These are phyloP conservation scores for Mycena polygramma DNA, from an alignment of 768 basidiomycete genomes.

Conservation along the genomic window DNA sequence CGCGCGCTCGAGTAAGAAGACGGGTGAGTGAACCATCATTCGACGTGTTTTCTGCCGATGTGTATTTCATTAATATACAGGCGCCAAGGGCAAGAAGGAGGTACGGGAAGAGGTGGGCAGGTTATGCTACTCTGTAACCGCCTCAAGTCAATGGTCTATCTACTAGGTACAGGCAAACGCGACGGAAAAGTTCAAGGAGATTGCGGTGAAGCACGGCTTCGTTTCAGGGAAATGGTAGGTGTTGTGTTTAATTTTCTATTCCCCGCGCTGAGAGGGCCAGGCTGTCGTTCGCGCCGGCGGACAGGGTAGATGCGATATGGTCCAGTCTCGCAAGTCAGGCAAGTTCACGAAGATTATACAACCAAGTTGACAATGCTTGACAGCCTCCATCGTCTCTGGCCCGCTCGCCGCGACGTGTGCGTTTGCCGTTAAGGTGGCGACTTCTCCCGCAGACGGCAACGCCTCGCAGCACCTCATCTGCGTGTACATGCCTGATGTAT, in stretches of 20 bases:
- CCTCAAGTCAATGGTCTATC: not conserved
- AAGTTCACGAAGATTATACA: not conserved
- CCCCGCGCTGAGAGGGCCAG: slow-evolving; percentile 49
- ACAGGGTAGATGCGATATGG: slow-evolving; percentile 78
- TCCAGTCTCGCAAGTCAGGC: slow-evolving; percentile 68
- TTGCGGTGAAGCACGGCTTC: slow-evolving; percentile 67
- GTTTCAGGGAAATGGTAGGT: slow-evolving; percentile 79
- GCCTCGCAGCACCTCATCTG: slow-evolving; percentile 74
- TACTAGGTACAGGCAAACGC: slow-evolving; percentile 72
- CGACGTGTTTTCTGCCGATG: not conserved
- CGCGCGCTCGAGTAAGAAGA: slow-evolving; percentile 76
- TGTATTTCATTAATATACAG: slow-evolving; percentile 39
- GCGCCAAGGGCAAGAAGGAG: slow-evolving; percentile 81
- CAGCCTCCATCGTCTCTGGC: slow-evolving; percentile 76
- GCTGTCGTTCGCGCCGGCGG: slow-evolving; percentile 74
- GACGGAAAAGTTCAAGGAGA: slow-evolving; percentile 67
- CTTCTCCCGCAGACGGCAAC: slow-evolving; percentile 62
- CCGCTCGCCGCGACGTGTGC: slow-evolving; percentile 72
- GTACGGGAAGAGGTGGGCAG: slow-evolving; percentile 71
- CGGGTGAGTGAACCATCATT: slow-evolving; percentile 37
- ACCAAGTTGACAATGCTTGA: slow-evolving; percentile 5
- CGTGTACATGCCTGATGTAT: slow-evolving; percentile 79
- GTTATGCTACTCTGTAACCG: not conserved
- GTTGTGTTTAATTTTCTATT: not conserved
- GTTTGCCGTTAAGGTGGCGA: slow-evolving; percentile 73